Evolutionary conservation across 2,329 filamentous ascomycete genomes (phyloP), one percentile per base, ranked within the genome.

Genomic region (Venturia asperata): DNA sequence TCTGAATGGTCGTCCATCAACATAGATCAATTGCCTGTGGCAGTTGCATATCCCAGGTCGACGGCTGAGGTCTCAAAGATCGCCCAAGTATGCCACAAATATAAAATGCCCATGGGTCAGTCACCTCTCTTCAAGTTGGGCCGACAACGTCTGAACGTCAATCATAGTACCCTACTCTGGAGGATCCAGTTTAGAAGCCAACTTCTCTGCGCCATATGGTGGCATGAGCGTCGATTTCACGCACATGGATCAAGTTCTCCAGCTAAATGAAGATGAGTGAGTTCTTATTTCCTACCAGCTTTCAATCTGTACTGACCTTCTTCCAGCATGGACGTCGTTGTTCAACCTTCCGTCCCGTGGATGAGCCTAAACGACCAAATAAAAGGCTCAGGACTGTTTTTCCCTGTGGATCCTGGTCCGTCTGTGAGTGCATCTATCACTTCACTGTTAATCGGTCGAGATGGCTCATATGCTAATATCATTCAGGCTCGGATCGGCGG

Each of bases 331-430:
- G 92, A 97, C 70, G 82, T 96, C 62, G 90, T 96, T 5, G 91
- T 97, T 3, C 92, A 97, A 74, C 92, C 92, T 3, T 90, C 89
- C 7, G 87, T 97, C 11, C 88, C 89, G n/a, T 97, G 92, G 92
- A 92, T 95, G 83, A 86, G 89, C 63, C 78, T 97, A 66, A 97
- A 97, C 71, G 85, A 88, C 68, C 81, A 86, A 61, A 86, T 89
- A 71, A 85, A 88, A 75, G 81, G 84, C 47, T 87, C 85, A 4
- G 90, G 90, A 0, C 83, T 97, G 1, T 96, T 96, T 78, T 95
- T 96, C 73, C 92, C 92, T 0, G 87, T 96, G 15, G 92, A 97
- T 71, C 92, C 92, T 15, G 90, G 90, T 74, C 87, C 87, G 45
- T 78, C 76, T 27, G 75, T 76, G 70, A 70, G 74, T 71, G 15